Evolutionary conservation across 176 grass and related monocot species (phyloP), one percentile per base, ranked within the genome.

Genomic region (Leersia perrieri): DNA sequence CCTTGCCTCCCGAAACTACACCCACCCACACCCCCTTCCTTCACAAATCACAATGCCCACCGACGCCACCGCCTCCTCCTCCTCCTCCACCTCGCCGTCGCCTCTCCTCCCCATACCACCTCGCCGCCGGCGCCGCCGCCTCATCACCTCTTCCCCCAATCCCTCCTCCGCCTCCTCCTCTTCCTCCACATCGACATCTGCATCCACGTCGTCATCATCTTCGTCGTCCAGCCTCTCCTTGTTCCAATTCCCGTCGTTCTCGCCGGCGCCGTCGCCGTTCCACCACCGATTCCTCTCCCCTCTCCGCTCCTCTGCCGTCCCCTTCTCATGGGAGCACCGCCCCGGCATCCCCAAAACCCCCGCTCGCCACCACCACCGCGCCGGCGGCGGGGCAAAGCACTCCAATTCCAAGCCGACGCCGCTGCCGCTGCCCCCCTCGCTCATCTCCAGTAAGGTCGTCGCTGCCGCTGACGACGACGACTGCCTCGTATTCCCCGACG

Each of bases 281-380:
- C 90, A 80, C 81, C 80, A 86, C 84, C 87, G 64, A 57, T 86
- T 87, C 62, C 79, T 88, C 70, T 87, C 86, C 30, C 89, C 92
- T 70, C 68, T 87, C 27, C 76, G 83, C 71, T 30, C 78, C 79
- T 92, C 82, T 27, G 88, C 87, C 0, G 66, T 95, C 40, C 93
- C 93, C 18, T 92, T 95, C 90, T 92, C 93, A 28, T 95, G 93
- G 93, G 93, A 95, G 70, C 90, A 89, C 70, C 87, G 88, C 40
- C 93, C 93, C 0, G 93, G 93, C 58, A 87, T 95, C 74, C 93
- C 93, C 84, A 89, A 85, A 75, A 90, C 84, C 1, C 89, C 92
- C 51, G 75, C 85, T 13, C 89, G 83, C 72, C 70, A 34, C 45
- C 16, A 13, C 25, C n/a, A 11, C 15, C 7, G 31, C 41, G 49